phyloP scores from a whole-genome alignment of 164 flowering plant species.

The Pachysandra terminalis region DNA sequence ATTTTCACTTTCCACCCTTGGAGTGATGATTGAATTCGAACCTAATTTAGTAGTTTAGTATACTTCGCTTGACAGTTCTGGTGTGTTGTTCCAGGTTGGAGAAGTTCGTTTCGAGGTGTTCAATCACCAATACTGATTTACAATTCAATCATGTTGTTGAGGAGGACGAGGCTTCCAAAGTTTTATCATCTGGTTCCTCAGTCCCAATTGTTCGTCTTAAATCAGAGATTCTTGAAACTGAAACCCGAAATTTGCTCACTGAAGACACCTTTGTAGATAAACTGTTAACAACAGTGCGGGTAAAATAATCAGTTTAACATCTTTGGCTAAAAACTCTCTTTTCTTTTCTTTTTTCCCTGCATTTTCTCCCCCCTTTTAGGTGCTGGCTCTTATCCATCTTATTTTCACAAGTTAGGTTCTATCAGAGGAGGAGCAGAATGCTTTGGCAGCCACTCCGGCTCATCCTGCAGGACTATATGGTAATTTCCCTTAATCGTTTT shows the following conservation, averaged over 20 bases:
- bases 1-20: conserved; percentile 1
- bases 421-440: conserved; percentile 76
- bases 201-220: conserved; percentile 56
- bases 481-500: conserved; percentile 13
- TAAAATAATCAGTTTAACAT: conserved; percentile 21
- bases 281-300: conserved; percentile 76
- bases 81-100: conserved; percentile 31
- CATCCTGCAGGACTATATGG: conserved; percentile 90
- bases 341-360: conserved; percentile 47
- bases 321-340: not conserved
- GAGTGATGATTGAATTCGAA: too few species aligned
- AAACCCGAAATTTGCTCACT: conserved; percentile 50
- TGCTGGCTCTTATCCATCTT: not conserved
- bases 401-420: conserved; percentile 50
- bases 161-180: conserved; percentile 43
- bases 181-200: conserved; percentile 35
- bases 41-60: not conserved
- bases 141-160: conserved; percentile 32
- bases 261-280: conserved; percentile 49
- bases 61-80: not conserved
- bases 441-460: conserved; percentile 88
- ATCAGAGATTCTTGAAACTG: conserved; percentile 50
- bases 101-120: conserved; percentile 43
- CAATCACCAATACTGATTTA: conserved; percentile 47
- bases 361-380: not conserved